phyloP scores from a whole-genome alignment of 345 rosid genomes.

The Bruguiera gymnorhiza region DNA sequence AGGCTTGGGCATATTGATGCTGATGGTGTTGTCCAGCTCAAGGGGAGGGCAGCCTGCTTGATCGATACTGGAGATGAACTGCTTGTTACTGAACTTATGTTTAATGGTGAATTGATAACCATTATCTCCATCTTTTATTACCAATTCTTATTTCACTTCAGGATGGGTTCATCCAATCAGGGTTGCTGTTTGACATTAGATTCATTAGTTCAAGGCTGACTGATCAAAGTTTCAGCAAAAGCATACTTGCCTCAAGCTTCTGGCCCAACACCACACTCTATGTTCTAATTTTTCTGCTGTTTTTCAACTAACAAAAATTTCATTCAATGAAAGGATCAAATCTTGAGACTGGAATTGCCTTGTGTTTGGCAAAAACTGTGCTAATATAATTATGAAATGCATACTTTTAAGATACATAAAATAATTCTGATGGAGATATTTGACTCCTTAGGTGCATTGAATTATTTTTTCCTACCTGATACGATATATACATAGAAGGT shows the following conservation, averaged over 20 bases:
- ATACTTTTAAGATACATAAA: not conserved
- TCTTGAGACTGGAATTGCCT: not conserved
- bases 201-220: constrained; percentile 10
- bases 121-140: constrained; percentile 11
- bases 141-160: constrained; percentile 12
- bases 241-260: not conserved
- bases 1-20: constrained; percentile 92
- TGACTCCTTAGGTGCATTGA: not conserved
- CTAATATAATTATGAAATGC: not conserved
- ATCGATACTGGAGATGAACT: constrained; percentile 99
- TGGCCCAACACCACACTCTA: not conserved
- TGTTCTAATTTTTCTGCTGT: not conserved
- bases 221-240: not conserved
- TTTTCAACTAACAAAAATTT: not conserved
- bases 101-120: constrained; percentile 57
- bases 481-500: not conserved
- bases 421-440: not conserved
- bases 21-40: constrained; percentile 82
- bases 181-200: not conserved
- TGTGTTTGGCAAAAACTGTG: not conserved
- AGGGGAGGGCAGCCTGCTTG: constrained; percentile 98
- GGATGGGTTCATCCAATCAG: constrained; percentile 11
- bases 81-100: constrained; percentile 97
- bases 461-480: not conserved
- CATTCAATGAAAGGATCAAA: not conserved